A percentile compares a stretch with the other conserved stretches of the same genome.
These are phyloP conservation scores for Sphagnurus paluster DNA, from an alignment of 1,284 basidiomycete species.

Conservation along the genomic window DNA sequence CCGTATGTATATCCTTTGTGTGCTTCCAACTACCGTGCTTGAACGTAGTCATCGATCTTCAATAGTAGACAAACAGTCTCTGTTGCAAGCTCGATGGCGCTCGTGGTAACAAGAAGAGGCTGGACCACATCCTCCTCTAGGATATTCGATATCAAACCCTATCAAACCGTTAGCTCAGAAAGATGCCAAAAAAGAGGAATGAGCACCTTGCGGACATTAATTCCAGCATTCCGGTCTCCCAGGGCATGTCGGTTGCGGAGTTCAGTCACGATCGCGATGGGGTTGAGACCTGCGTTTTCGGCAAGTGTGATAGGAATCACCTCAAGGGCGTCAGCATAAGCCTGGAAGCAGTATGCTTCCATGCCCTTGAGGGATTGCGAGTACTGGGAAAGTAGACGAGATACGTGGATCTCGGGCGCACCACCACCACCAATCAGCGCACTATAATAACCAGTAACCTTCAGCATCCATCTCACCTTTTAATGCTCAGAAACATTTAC, in stretches of 20 bases:
- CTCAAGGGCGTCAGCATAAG: conserved; percentile 97
- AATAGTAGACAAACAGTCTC: conserved; percentile 97
- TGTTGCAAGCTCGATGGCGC: conserved; percentile 92
- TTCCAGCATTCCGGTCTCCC: conserved; percentile 94
- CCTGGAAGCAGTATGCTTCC: conserved; percentile 99
- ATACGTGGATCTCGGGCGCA: conserved; percentile 97
- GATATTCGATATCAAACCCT: conserved; percentile 97
- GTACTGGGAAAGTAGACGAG: conserved; percentile 89
- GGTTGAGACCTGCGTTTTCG: conserved; percentile 98
- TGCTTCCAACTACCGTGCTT: conserved; percentile 61
- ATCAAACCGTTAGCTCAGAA: conserved; percentile 10
- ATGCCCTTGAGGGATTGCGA: conserved; percentile 96
- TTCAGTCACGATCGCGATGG: conserved; percentile 98
- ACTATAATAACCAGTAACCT: conserved; percentile 39
- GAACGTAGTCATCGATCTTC: conserved; percentile 96
- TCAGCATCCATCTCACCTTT: background rate
- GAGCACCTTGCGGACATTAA: conserved; percentile 92
- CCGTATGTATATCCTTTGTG: too few species aligned
- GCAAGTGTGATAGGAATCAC: conserved; percentile 98
- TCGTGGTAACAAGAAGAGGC: conserved; percentile 93
- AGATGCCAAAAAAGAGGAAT: background rate
- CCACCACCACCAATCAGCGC: conserved; percentile 97
- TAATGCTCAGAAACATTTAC: conserved; percentile 50
- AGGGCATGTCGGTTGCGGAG: conserved; percentile 95
- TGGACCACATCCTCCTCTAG: conserved; percentile 97